Base-by-base conservation (phyloP, 768 basidiomycete species). In the Mycena olivaceomarginata region DNA sequence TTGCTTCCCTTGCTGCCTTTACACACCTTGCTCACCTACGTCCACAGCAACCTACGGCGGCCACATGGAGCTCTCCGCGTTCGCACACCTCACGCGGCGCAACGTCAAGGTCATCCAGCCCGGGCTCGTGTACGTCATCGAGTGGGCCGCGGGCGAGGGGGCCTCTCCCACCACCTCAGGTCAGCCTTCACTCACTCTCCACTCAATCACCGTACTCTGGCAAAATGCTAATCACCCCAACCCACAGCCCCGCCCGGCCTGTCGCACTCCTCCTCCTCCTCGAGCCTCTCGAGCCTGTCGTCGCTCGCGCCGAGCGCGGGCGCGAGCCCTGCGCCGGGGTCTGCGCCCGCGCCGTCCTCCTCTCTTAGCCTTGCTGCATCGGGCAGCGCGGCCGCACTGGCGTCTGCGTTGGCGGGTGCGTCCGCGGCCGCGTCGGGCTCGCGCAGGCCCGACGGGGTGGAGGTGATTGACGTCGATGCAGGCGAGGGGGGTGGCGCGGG, bases 41-140 rank as follows among this genome's bases (percentile, higher is more conserved):
- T 51, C 16, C 48, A n/a, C 80, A 94, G 96, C 92, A 40, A 98
- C 97, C 2, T 98, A 98, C 76, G 97, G 97, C 56, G 97, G 97
- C 1, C 96, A 98, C 85, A 92, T 98, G 81, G 97, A 98, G 84
- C 89, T 98, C n/a, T 95, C 94, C 20, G 96, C 96, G 0, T 98
- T 97, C 83, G 94, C 97, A 5, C 95, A 97, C 80, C 91, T 96
- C 87, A 90, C 90, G 65, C 87, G 88, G 70, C 89, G 94, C 41
- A 91, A 96, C 81, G 94, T 98, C 84, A 98, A 98, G 87, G 96
- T 98, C 74, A 92, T 98, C 68, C 97, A 98, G 82, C 97, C 97
- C 0, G 96, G 95, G 2, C 89, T 98, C 45, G 95, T 97, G 39
- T 97, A 97, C 85, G 94, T 97, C 75, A 96, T 98, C 70, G 94